Evolutionary conservation across 495 filamentous ascomycete genomes (phyloP), one percentile per base, ranked within the genome.

Genomic region (Cryomyces minteri): DNA sequence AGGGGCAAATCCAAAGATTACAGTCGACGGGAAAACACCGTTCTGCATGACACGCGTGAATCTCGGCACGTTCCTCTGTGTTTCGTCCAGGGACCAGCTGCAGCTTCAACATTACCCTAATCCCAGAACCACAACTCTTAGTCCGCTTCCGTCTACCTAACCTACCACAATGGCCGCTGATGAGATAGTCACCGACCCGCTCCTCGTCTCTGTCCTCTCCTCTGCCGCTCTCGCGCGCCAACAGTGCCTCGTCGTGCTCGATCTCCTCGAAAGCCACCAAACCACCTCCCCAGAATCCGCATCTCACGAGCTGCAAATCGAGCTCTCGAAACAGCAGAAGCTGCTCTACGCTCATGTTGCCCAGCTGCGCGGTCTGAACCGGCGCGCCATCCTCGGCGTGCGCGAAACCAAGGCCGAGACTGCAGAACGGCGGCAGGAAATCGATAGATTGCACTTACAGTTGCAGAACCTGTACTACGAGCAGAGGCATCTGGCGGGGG

Each of bases 381-480:
- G 90, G 6, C 68, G 80, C 48, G 84, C 86, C 8, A 73, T 84
- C 51, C 71, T 94, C 45, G 70, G 73, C 12, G 82, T 88, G 33
- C 77, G 90, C 46, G 75, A 87, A 45, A 94, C 88, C 32, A 98
- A 96, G 58, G 72, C 78, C 43, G 66, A 73, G 53, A 95, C 92
- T 6, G 80, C 82, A 31, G 85, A 94, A 58, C 82, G 79, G 31
- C 77, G 88, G 28, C 80, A 85, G 58, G 87, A 94, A 61, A 84
- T 95, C 44, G 90, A 98, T 57, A 73, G 77, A 43, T 68, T 96
- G 47, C 88, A 95, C 64, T 72, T 98, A 14, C 80, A 92, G 57
- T 68, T 96, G 30, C 88, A 96, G 60, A 98, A 98, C 58, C 68
- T 98, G 28, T 88, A 92, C 62, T 98, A 98, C 60, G 90, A 98